phyloP scores from a whole-genome alignment of 2,329 filamentous ascomycete genomes.

The Volutella citrinella region DNA sequence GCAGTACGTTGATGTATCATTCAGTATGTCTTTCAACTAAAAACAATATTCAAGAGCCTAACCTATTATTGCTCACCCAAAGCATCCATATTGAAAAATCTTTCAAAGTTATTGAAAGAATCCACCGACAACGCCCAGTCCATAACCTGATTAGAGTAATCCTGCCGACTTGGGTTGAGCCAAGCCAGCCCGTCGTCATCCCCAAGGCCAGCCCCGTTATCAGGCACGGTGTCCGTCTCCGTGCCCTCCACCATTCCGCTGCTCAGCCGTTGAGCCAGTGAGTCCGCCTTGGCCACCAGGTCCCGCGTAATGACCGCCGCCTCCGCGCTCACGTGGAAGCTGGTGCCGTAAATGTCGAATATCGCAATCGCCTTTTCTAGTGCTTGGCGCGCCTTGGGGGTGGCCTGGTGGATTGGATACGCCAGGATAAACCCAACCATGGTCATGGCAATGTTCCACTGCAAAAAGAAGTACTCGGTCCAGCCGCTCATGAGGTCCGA shows the following conservation, averaged over 20 bases:
- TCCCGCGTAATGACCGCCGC: conserved; percentile 36
- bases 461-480: conserved; percentile 24
- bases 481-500: conserved; percentile 23
- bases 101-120: conserved; percentile 23
- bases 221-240: neutral
- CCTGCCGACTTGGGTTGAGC: conserved; percentile 19
- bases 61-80: too few relatives aligned
- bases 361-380: conserved; percentile 37
- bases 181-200: conserved; percentile 15
- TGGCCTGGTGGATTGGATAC: conserved; percentile 23
- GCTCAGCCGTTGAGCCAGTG: conserved; percentile 8
- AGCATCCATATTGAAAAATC: conserved; percentile 22
- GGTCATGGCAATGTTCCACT: conserved; percentile 30
- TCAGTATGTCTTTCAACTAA: too few relatives aligned
- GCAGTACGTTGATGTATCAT: too few relatives aligned
- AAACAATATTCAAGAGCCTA: too few relatives aligned
- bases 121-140: conserved; percentile 27
- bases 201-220: neutral
- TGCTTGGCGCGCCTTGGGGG: conserved; percentile 18
- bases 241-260: conserved; percentile 1
- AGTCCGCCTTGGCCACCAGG: conserved; percentile 18
- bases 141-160: conserved; percentile 19
- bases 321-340: conserved; percentile 39
- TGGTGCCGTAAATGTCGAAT: conserved; percentile 31
- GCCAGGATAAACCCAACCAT: conserved; percentile 32